Conservation (phyloP, 192 early-diverging fungal species). For the Chytriomyces sp. region DNA sequence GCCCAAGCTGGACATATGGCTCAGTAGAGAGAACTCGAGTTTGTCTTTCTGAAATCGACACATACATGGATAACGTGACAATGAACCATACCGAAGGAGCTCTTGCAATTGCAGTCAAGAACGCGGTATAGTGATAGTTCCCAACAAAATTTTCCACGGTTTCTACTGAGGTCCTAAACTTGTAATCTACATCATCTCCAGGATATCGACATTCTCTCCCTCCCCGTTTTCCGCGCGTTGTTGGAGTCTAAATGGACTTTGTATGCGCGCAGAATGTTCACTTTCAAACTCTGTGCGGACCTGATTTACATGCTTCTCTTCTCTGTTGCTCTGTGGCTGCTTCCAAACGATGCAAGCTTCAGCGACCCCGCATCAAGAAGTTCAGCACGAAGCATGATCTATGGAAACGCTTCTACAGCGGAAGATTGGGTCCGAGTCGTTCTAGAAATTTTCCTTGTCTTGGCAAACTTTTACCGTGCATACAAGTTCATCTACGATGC, state of each 20-base stretch:
- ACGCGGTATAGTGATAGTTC: constrained; percentile 30
- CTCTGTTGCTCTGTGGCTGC: constrained; percentile 11
- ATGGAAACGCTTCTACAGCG: background rate
- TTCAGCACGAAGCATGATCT: background rate
- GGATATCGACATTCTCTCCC: constrained; percentile 17
- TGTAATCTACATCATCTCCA: background rate
- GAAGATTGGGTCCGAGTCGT: background rate
- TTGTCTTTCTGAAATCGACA: constrained; percentile 33
- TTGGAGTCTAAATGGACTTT: constrained; percentile 35
- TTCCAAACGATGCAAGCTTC: constrained; percentile 18
- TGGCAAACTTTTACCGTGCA: constrained; percentile 3
- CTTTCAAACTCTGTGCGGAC: constrained; percentile 8
- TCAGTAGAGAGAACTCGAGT: background rate
- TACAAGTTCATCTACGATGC: background rate
- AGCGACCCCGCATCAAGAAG: background rate
- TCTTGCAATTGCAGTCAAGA: constrained; percentile 29
- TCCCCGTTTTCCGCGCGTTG: constrained; percentile 31
- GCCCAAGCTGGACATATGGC: constrained; percentile 29
- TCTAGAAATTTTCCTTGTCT: constrained; percentile 15
- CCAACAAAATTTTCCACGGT: background rate
- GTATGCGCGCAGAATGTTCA: constrained; percentile 33
- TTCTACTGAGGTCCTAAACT: too few relatives aligned
- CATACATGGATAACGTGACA: constrained; percentile 17
- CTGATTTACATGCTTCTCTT: constrained; percentile 28
- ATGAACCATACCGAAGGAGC: constrained; percentile 29